phyloP scores from a whole-genome alignment of 2,329 filamentous ascomycete genomes.

The Cordyceps cicadae region DNA sequence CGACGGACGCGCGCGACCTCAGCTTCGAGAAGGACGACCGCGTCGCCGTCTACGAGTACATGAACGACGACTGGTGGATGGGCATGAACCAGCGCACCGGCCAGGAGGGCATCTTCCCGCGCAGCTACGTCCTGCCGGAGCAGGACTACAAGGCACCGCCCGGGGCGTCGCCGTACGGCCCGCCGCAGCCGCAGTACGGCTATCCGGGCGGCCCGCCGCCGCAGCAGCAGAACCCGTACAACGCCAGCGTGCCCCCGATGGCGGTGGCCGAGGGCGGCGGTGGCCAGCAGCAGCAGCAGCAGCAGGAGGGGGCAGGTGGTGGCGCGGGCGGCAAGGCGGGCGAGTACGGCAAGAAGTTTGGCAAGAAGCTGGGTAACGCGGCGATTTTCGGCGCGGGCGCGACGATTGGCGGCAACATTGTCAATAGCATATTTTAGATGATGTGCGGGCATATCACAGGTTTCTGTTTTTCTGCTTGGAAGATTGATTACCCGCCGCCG shows the following conservation, averaged over 20 bases:
- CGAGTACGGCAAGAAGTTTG: slow-evolving; percentile 85
- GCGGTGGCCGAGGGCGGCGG: slow-evolving; percentile 55
- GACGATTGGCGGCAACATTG: slow-evolving; percentile 80
- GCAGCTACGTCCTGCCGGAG: slow-evolving; percentile 73
- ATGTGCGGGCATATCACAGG: slow-evolving; percentile 1
- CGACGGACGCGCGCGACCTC: slow-evolving; percentile 72
- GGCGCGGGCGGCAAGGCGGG: slow-evolving; percentile 51
- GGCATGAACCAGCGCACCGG: slow-evolving; percentile 77
- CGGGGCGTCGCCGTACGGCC: slow-evolving; percentile 21
- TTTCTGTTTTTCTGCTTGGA: neutral
- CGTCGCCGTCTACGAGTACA: slow-evolving; percentile 77
- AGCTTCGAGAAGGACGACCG: slow-evolving; percentile 72
- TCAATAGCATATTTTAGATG: slow-evolving; percentile 79
- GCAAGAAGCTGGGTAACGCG: slow-evolving; percentile 75
- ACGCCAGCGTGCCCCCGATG: slow-evolving; percentile 63
- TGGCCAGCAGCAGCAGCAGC: slow-evolving; percentile 22
- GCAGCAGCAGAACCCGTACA: slow-evolving; percentile 53
- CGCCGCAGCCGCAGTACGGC: slow-evolving; percentile 29
- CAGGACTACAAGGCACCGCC: slow-evolving; percentile 44
- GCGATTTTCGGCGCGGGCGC: slow-evolving; percentile 92
- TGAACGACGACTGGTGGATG: slow-evolving; percentile 97
- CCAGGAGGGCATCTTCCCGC: slow-evolving; percentile 88
- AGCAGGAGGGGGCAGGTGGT: slow-evolving; percentile 23
- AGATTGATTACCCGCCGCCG: too few species aligned
- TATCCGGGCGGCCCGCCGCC: slow-evolving; percentile 36